These are phyloP conservation scores for Penicillium daleae DNA, from an alignment of 495 filamentous ascomycete species.

Conservation along the genomic window DNA sequence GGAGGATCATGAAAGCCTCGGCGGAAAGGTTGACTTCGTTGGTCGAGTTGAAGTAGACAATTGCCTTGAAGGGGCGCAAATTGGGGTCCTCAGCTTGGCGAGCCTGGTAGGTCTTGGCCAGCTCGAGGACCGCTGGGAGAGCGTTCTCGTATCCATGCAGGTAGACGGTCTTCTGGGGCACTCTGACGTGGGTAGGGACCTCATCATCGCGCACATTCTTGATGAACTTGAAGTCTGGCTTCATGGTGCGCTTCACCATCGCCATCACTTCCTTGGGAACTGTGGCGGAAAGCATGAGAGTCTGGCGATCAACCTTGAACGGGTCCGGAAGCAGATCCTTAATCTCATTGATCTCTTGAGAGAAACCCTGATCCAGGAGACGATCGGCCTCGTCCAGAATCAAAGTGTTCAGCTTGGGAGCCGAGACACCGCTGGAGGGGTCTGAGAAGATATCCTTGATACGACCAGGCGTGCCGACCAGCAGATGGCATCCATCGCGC, in stretches of 20 bases:
- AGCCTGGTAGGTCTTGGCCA: conserved; percentile 61
- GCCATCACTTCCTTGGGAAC: conserved; percentile 80
- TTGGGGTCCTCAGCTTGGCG: conserved; percentile 34
- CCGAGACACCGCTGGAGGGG: conserved; percentile 61
- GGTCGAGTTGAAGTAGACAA: conserved; percentile 85
- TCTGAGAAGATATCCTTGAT: conserved; percentile 84
- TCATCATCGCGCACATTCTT: conserved; percentile 83
- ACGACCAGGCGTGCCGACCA: conserved; percentile 90
- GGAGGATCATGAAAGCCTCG: conserved; percentile 61
- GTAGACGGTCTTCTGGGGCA: conserved; percentile 75
- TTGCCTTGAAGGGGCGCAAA: conserved; percentile 82
- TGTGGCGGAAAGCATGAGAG: conserved; percentile 92
- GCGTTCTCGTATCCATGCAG: conserved; percentile 73
- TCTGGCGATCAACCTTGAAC: conserved; percentile 71
- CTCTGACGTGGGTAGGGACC: conserved; percentile 75
- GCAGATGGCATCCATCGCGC: conserved; percentile 78
- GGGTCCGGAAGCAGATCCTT: conserved; percentile 65
- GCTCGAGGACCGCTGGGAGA: conserved; percentile 75
- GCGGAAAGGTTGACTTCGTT: conserved; percentile 66
- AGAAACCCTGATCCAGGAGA: conserved; percentile 87
- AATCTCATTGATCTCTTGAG: conserved; percentile 75
- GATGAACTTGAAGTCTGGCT: conserved; percentile 77
- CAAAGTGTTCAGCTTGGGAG: conserved; percentile 74
- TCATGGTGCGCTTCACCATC: conserved; percentile 71
- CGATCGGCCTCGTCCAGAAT: conserved; percentile 96